phyloP scores from a whole-genome alignment of 768 basidiomycete species.

The Coprinopsis strossmayeri region DNA sequence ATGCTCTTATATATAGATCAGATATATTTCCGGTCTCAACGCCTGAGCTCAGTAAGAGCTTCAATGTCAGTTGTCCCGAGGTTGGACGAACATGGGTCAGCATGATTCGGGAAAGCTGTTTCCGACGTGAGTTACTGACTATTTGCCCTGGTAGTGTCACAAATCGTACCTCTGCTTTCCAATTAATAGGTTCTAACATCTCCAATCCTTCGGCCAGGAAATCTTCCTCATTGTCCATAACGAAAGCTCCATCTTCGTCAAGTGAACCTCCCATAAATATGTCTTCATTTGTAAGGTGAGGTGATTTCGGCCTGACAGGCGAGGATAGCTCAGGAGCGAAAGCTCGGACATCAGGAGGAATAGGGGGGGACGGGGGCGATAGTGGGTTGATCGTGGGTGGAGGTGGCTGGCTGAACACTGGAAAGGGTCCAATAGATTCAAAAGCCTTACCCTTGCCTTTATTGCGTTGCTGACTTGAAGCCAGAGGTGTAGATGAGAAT shows the following conservation, averaged over 20 bases:
- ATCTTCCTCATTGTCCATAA: constrained; percentile 25
- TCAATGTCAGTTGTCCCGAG: constrained; percentile 40
- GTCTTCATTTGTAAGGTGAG: not conserved
- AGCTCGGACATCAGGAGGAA: not conserved
- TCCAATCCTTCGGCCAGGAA: constrained; percentile 23
- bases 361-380: not conserved
- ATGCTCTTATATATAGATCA: constrained; percentile 32
- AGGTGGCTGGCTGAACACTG: not conserved
- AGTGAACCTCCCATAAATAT: not conserved
- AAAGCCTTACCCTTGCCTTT: constrained; percentile 19
- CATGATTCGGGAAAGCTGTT: constrained; percentile 54
- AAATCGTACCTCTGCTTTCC: constrained; percentile 54
- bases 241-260: constrained; percentile 27
- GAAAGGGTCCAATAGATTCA: not conserved
- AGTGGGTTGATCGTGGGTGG: constrained; percentile 4
- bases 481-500: constrained; percentile 36
- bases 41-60: constrained; percentile 39
- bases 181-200: constrained; percentile 36
- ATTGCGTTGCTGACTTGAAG: constrained; percentile 15
- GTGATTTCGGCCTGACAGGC: not conserved
- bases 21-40: constrained; percentile 10
- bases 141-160: too few relatives aligned
- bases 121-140: too few relatives aligned
- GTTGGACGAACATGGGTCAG: constrained; percentile 44
- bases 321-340: not conserved